phyloP scores from a whole-genome alignment of 768 basidiomycete species.

The Pilatotrama ljubarskyi region DNA sequence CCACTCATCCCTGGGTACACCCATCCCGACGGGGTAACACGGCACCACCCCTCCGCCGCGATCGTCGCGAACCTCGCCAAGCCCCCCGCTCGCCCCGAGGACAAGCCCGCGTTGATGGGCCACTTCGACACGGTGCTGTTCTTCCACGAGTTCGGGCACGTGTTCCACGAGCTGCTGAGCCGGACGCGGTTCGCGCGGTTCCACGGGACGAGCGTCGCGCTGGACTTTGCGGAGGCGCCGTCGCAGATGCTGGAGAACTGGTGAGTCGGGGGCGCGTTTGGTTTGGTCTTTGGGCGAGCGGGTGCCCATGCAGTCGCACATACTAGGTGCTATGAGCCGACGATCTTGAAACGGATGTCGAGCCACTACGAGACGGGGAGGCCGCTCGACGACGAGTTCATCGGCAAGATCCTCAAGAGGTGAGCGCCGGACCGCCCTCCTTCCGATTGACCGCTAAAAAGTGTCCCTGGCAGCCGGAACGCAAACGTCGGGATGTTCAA shows the following conservation, averaged over 20 bases:
- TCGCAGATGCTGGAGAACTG: slow-evolving; percentile 94
- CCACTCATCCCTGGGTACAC: slow-evolving; percentile 67
- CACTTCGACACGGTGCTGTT: slow-evolving; percentile 88
- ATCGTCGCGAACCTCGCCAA: slow-evolving; percentile 95
- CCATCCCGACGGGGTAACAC: slow-evolving; percentile 50
- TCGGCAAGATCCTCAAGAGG: slow-evolving; percentile 81
- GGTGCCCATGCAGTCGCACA: too few species aligned
- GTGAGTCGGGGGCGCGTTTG: slow-evolving; percentile 34
- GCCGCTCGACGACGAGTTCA: slow-evolving; percentile 68
- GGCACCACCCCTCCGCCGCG: slow-evolving; percentile 71
- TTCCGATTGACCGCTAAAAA: too few species aligned
- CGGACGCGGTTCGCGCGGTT: slow-evolving; percentile 71
- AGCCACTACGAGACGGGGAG: slow-evolving; percentile 74
- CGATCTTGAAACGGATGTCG: slow-evolving; percentile 75
- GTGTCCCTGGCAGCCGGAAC: slow-evolving; percentile 58
- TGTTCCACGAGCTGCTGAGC: slow-evolving; percentile 57
- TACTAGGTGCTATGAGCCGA: slow-evolving; percentile 80
- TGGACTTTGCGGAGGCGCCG: slow-evolving; percentile 88
- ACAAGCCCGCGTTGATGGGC: slow-evolving; percentile 79
- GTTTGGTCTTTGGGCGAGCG: not conserved
- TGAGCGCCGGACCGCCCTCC: slow-evolving; percentile 31
- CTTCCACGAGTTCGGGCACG: slow-evolving; percentile 84
- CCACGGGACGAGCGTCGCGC: slow-evolving; percentile 62
- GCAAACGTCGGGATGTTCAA: slow-evolving; percentile 83
- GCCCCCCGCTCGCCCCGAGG: too few species aligned